phyloP scores from a whole-genome alignment of 495 filamentous ascomycete genomes.

The Talaromyces proteolyticus region DNA sequence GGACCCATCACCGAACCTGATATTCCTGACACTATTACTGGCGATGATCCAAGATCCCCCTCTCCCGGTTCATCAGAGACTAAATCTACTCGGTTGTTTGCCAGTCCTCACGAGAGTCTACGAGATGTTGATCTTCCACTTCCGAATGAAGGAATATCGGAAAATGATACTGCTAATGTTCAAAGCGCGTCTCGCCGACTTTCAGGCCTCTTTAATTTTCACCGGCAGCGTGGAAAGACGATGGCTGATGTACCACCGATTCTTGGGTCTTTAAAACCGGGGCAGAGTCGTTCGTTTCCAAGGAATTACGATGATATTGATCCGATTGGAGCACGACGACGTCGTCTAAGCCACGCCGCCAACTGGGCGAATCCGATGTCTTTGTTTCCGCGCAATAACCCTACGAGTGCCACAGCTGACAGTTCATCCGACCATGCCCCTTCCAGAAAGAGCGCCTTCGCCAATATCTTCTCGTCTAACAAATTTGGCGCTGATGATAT shows the following conservation, averaged over 20 bases:
- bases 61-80: slow-evolving; percentile 66
- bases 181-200: slow-evolving; percentile 45
- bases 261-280: slow-evolving; percentile 66
- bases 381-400: slow-evolving; percentile 44
- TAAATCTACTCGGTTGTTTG: slow-evolving; percentile 57
- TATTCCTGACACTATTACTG: slow-evolving; percentile 11
- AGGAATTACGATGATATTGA: slow-evolving; percentile 62
- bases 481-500: slow-evolving; percentile 35
- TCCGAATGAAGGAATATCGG: slow-evolving; percentile 15
- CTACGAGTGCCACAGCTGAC: slow-evolving; percentile 30
- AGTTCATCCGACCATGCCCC: slow-evolving; percentile 39
- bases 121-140: slow-evolving; percentile 22
- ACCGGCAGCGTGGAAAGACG: slow-evolving; percentile 66
- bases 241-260: slow-evolving; percentile 61
- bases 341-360: slow-evolving; percentile 58
- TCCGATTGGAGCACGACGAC: slow-evolving; percentile 57
- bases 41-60: slow-evolving; percentile 47
- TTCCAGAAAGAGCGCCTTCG: slow-evolving; percentile 36
- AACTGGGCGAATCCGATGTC: slow-evolving; percentile 55
- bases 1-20: slow-evolving; percentile 28
- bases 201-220: slow-evolving; percentile 60
- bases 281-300: slow-evolving; percentile 81
- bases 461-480: slow-evolving; percentile 39
- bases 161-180: slow-evolving; percentile 34
- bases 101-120: slow-evolving; percentile 62